These are phyloP conservation scores for Hymenoscyphus linearis DNA, from an alignment of 2,329 filamentous ascomycete genomes.

Conservation along the genomic window DNA sequence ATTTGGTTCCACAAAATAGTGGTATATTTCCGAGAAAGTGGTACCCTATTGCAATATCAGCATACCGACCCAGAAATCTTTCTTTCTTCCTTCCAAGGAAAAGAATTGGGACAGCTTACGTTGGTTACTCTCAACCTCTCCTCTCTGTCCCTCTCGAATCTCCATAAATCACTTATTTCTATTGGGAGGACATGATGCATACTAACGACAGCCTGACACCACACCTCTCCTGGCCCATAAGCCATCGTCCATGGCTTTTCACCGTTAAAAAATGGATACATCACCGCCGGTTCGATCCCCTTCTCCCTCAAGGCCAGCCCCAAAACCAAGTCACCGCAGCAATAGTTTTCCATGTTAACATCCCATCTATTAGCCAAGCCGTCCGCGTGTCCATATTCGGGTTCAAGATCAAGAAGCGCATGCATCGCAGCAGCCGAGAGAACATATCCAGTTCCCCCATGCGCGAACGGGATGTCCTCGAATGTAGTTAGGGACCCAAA, in stretches of 20 bases:
- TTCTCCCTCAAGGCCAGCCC: constrained; percentile 42
- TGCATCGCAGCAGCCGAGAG: constrained; percentile 47
- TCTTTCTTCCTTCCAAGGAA: neutral
- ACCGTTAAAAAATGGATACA: constrained; percentile 50
- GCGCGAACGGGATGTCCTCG: constrained; percentile 41
- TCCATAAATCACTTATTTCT: constrained; percentile 46
- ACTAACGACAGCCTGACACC: constrained; percentile 50
- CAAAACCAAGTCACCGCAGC: constrained; percentile 49
- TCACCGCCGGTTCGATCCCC: constrained; percentile 36
- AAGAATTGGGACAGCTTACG: constrained; percentile 24
- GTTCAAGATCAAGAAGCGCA: constrained; percentile 37
- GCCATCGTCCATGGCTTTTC: constrained; percentile 47
- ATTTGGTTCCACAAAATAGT: constrained; percentile 41
- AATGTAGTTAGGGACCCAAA: constrained; percentile 45
- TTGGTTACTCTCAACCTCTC: neutral
- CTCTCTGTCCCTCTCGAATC: constrained; percentile 41
- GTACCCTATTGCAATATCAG: constrained; percentile 31
- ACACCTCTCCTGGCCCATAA: constrained; percentile 36
- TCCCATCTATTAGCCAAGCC: constrained; percentile 45
- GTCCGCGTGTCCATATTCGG: constrained; percentile 1
- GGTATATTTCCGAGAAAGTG: constrained; percentile 45
- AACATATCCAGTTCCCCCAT: constrained; percentile 51
- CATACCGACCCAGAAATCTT: neutral
- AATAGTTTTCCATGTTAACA: constrained; percentile 34
- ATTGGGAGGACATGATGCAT: constrained; percentile 51